Evolutionary conservation across 352 stramenopile species (phyloP), one percentile per base, ranked within the genome.

Genomic region (Phytophthora citrophthora): DNA sequence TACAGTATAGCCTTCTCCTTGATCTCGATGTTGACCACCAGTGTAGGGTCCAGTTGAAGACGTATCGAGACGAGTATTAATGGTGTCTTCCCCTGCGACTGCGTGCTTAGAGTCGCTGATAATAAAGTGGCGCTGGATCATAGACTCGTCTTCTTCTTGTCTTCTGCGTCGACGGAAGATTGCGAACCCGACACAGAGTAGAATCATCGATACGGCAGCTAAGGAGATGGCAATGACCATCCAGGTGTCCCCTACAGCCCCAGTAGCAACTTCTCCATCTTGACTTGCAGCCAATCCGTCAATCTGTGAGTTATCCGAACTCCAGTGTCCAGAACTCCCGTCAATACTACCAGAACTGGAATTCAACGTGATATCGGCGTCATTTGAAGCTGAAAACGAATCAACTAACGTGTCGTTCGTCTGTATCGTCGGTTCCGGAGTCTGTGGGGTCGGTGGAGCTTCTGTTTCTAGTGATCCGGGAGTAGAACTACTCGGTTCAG

Each of bases 11-110:
- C 31, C n/a, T 40, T 16, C 59, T 16, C 47, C 60, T 12, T 5
- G 4, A 15, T 69, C 54, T 16, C 34, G 51, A 27, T 16, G 32
- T 15, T 62, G 53, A 11, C 46, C 54, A 7, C 52, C 61, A 4
- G 58, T 65, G 47, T 60, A 62, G 1, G 39, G 60, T 24, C 51
- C 65, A 8, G 60, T 74, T 20, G 65, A 65, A n/a, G 64, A 72
- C 34, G 64, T 72, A 34, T 72, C 58, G 18, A 72, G 57, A 20
- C 51, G 44, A 34, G 65, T 52, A 44, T 70, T 70, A 13, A 52
- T 38, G 11, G 60, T 74, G 31, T 74, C 61, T 11, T 62, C 61
- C 16, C 41, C 45, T 11, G 56, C 59, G 0, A 34, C 29, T 34
- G 27, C 46, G 51, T 15, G n/a, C 16, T 62, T 60, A 2, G 32